A percentile compares a stretch with the other conserved stretches of the same genome.
Evolutionary conservation across 345 rosid genomes (phyloP).

Genomic region (Euphorbia lathyris): DNA sequence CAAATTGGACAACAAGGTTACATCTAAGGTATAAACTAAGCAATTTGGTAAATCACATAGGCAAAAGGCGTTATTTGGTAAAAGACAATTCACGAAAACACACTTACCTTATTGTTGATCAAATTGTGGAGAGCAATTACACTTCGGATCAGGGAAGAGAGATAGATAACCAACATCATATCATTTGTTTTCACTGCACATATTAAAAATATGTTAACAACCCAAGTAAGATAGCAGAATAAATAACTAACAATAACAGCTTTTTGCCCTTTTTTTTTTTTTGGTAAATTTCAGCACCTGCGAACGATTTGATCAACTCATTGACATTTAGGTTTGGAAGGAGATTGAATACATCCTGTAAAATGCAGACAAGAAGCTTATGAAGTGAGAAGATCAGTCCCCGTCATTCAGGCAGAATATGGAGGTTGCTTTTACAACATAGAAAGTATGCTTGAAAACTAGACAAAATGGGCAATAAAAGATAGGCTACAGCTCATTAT

Average conservation of each 20-base stretch:
- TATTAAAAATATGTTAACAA: conserved; percentile 4
- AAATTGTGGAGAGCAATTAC: conserved; percentile 90
- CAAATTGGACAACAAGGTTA: too few relatives aligned
- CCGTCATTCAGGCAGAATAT: not conserved
- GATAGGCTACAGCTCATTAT: not conserved
- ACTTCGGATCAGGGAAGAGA: conserved; percentile 76
- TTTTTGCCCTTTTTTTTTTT: not conserved
- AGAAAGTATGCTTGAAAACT: too few relatives aligned
- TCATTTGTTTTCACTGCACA: conserved; percentile 83
- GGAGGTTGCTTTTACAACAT: not conserved
- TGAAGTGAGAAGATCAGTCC: not conserved
- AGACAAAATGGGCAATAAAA: not conserved
- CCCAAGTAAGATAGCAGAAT: not conserved
- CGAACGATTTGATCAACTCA: conserved; percentile 75
- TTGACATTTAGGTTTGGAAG: conserved; percentile 76
- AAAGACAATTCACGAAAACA: not conserved
- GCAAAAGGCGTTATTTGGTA: too few relatives aligned
- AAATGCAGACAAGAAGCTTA: not conserved
- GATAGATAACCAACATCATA: conserved; percentile 83
- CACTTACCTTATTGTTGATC: conserved; percentile 85
- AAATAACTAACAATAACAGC: not conserved
- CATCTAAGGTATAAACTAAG: too few relatives aligned
- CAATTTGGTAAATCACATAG: too few relatives aligned
- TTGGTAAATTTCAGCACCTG: conserved; percentile 45
- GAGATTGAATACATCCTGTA: conserved; percentile 86